Evolutionary conservation across 1,139 yeast genomes (phyloP), one percentile per base, ranked within the genome.

Genomic region (Protomyces gravidus): DNA sequence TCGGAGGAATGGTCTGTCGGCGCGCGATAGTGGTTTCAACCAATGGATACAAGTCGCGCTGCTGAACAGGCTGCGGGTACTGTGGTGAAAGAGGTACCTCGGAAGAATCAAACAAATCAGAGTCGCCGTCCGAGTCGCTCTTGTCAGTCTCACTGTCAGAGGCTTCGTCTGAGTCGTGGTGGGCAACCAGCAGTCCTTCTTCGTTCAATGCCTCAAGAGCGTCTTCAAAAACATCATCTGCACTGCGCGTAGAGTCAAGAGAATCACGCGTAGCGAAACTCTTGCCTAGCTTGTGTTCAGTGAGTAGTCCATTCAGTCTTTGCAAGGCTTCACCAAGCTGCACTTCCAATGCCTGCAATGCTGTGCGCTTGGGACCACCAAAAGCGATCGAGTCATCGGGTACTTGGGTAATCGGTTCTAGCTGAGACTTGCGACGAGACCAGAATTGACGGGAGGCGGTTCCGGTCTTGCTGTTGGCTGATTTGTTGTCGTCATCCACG

Each of bases 1-100:
- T 80, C 17, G 76, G 75, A 2, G 81, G 80, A n/a, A 90, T 77
- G 59, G 81, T 86, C 30, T 72, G 69, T 59, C 90, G 79, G 60
- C 96, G 80, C 25, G 71, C 66, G n/a, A 13, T 5, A 3, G 27
- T n/a, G 15, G 46, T 9, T 11, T 33, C 28, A 21, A 17, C 40
- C 21, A 51, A 55, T n/a, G 61, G 61, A 52, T 32, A 57, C 42
- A 36, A 52, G 42, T 25, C 42, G 21, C 42, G 42, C 19, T 36
- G 42, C 17, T 36, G 19, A 7, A 36, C 42, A 4, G 21, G 42
- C 9, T 36, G 42, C n/a, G 36, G 15, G 11, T 13, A 15, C n/a
- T 30, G 36, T 5, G 42, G 42, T 11, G 19, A 17, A n/a, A 36
- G 42, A 19, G 19, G 3, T 23, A 23, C 9, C 6, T 17, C 21